Conservation (phyloP, 768 basidiomycete genomes). For the Tephrocybe sp. region DNA sequence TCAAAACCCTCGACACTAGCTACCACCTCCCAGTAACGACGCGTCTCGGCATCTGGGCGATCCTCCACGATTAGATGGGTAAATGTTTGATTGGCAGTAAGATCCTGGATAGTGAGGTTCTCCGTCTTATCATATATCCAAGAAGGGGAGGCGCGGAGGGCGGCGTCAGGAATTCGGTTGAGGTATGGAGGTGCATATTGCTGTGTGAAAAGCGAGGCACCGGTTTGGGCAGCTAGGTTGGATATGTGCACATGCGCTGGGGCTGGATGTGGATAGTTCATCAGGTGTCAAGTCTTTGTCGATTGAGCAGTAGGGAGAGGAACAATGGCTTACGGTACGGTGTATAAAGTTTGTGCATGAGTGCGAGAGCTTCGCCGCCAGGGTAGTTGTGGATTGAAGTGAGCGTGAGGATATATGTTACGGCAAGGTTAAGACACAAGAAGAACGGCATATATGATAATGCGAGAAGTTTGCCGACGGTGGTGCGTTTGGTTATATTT, state of each 20-base stretch:
- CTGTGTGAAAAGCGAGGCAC: slow-evolving; percentile 86
- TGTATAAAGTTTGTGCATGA: slow-evolving; percentile 56
- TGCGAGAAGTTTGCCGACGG: slow-evolving; percentile 41
- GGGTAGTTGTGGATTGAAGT: slow-evolving; percentile 85
- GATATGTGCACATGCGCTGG: slow-evolving; percentile 69
- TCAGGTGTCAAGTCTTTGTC: too few relatives aligned
- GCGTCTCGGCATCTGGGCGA: slow-evolving; percentile 23
- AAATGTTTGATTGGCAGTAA: slow-evolving; percentile 39
- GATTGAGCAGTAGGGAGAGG: background rate
- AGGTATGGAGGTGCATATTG: slow-evolving; percentile 57
- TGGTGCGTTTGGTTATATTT: slow-evolving; percentile 44
- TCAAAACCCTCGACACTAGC: slow-evolving; percentile 32
- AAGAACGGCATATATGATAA: slow-evolving; percentile 46
- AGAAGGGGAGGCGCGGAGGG: slow-evolving; percentile 9
- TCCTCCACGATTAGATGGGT: slow-evolving; percentile 67
- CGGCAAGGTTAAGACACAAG: slow-evolving; percentile 51
- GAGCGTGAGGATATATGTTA: slow-evolving; percentile 51
- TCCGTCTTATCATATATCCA: slow-evolving; percentile 91
- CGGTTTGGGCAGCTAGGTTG: slow-evolving; percentile 86
- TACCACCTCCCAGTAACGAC: slow-evolving; percentile 41
- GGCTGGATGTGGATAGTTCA: slow-evolving; percentile 7
- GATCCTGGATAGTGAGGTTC: slow-evolving; percentile 39
- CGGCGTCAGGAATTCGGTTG: slow-evolving; percentile 5
- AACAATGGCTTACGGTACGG: slow-evolving; percentile 13
- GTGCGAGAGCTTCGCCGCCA: slow-evolving; percentile 71